phyloP scores from a whole-genome alignment of 1,284 basidiomycete species.

The Leccinum fuscescens region DNA sequence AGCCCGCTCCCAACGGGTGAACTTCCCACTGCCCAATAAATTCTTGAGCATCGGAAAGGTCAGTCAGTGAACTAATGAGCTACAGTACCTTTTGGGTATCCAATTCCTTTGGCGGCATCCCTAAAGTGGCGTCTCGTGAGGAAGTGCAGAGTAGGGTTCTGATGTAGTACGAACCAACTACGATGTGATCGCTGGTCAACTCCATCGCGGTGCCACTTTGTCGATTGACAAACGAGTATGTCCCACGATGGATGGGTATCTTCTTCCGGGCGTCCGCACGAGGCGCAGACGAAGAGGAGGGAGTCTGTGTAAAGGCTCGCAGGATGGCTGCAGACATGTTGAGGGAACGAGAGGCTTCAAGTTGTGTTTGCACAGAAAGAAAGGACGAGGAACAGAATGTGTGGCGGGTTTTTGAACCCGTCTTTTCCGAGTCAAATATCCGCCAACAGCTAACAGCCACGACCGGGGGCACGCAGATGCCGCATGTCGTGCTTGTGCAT shows the following conservation, averaged over 20 bases:
- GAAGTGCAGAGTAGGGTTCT: not conserved
- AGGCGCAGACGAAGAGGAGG: constrained; percentile 7
- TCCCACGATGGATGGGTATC: constrained; percentile 31
- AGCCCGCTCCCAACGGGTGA: constrained; percentile 28
- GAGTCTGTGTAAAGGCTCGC: constrained; percentile 22
- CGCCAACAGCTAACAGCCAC: constrained; percentile 19
- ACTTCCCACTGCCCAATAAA: constrained; percentile 26
- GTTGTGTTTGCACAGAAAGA: not conserved
- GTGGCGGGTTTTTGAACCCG: constrained; percentile 19
- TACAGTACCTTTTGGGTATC: constrained; percentile 28
- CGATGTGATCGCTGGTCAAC: constrained; percentile 24
- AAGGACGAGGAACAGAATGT: not conserved
- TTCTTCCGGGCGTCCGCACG: constrained; percentile 22
- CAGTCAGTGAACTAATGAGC: not conserved
- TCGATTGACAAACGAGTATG: constrained; percentile 31
- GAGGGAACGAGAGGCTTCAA: not conserved
- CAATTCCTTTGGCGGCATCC: constrained; percentile 30
- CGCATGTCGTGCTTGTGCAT: constrained; percentile 14
- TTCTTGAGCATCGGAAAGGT: not conserved
- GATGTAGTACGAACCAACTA: constrained; percentile 21
- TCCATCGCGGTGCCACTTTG: constrained; percentile 36
- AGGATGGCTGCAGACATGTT: constrained; percentile 26
- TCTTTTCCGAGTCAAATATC: constrained; percentile 2
- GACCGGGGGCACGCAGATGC: constrained; percentile 17
- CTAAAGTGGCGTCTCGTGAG: constrained; percentile 14